Conservation (phyloP, 345 rosid species). For the Aegle marmelos region DNA sequence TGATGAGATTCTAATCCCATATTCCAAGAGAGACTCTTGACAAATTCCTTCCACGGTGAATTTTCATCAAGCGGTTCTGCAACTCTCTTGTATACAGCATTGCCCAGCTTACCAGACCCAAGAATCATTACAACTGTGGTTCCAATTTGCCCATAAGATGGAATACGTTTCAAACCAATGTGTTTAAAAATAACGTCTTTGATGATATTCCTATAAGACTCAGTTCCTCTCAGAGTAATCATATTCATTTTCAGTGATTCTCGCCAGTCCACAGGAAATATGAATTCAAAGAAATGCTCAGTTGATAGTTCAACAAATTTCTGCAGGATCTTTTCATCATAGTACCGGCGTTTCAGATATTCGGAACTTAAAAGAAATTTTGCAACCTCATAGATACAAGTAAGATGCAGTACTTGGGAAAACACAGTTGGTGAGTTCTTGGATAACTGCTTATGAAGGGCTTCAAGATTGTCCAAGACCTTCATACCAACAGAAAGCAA, state of each 20-base stretch:
- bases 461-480: conserved; percentile 33
- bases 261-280: conserved; percentile 41
- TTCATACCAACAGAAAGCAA: conserved; percentile 37
- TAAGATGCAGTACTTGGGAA: conserved; percentile 21
- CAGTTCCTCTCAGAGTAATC: conserved; percentile 33
- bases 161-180: not conserved
- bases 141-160: conserved; percentile 44
- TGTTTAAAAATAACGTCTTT: conserved; percentile 16
- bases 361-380: conserved; percentile 27
- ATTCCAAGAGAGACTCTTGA: conserved; percentile 14
- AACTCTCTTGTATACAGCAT: conserved; percentile 11
- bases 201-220: conserved; percentile 16
- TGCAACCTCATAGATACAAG: conserved; percentile 27
- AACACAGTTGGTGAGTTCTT: conserved; percentile 27
- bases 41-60: conserved; percentile 31
- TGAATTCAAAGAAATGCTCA: conserved; percentile 10
- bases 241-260: conserved; percentile 24
- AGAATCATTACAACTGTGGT: conserved; percentile 31
- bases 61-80: conserved; percentile 5
- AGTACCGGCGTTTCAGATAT: not conserved
- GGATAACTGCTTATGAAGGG: conserved; percentile 1
- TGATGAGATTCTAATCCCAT: not conserved
- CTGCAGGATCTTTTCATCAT: not conserved
- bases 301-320: conserved; percentile 18
- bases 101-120: conserved; percentile 27